Evolutionary conservation across 805 yeast species (phyloP).

Genomic region (Pichia membranifaciens): DNA sequence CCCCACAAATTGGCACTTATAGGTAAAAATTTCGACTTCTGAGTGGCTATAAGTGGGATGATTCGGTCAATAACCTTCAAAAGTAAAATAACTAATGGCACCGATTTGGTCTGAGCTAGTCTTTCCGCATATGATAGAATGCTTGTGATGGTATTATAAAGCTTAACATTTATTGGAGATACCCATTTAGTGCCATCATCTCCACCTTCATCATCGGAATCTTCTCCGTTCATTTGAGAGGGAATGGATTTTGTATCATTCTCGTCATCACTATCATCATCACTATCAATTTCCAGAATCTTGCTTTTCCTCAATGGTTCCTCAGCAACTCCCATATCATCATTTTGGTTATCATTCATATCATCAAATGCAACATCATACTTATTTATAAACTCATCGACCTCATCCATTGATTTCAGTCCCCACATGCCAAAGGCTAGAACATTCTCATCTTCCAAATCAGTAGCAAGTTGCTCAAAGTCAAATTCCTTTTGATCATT

Average conservation of each 20-base stretch:
- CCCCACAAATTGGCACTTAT: slow-evolving; percentile 52
- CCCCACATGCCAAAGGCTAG: slow-evolving; percentile 55
- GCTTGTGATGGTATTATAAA: slow-evolving; percentile 54
- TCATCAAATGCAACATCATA: slow-evolving; percentile 26
- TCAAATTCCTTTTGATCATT: slow-evolving; percentile 31
- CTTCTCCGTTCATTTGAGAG: slow-evolving; percentile 16
- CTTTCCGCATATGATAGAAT: slow-evolving; percentile 67
- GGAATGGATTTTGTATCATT: slow-evolving; percentile 28
- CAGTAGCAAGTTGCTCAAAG: slow-evolving; percentile 18
- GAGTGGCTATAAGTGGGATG: slow-evolving; percentile 50
- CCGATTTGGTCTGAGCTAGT: slow-evolving; percentile 48
- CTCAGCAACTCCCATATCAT: slow-evolving; percentile 14
- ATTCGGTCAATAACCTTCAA: slow-evolving; percentile 41
- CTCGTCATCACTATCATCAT: slow-evolving; percentile 30
- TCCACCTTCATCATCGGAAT: slow-evolving; percentile 21
- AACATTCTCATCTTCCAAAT: slow-evolving; percentile 20
- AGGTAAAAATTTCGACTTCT: slow-evolving; percentile 41
- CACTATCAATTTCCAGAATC: slow-evolving; percentile 31
- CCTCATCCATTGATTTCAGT: slow-evolving; percentile 37
- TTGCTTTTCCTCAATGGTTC: slow-evolving; percentile 20
- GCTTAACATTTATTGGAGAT: slow-evolving; percentile 56
- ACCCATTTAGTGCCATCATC: slow-evolving; percentile 47
- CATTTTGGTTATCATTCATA: slow-evolving; percentile 15
- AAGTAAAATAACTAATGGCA: slow-evolving; percentile 45
- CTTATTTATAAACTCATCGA: slow-evolving; percentile 39